Base-by-base conservation (phyloP, 169 alveolate species). In the Sarcocystis neurona region DNA sequence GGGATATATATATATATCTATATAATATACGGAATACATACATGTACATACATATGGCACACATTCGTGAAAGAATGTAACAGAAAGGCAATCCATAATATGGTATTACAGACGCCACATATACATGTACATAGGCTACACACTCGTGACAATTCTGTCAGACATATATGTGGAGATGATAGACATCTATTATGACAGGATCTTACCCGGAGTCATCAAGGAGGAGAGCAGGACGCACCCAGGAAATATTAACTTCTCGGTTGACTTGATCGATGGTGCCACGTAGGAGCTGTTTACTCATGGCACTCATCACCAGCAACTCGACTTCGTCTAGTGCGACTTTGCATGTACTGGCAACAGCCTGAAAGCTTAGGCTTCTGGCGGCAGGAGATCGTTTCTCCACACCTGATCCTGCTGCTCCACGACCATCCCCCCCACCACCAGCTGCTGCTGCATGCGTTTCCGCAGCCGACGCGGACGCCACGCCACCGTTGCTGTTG, bases 181-280 rank as follows among this genome's bases (percentile, higher is more conserved):
- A 0, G 4, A 27, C 60, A 41, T 12, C 41, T 46, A 2, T 32
- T 78, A 1, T 0, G 53, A 41, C 41, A 43, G 12, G 18, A 47
- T 43, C 79, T 30, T 32, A 84, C 89, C 89, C 70, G 34, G 34
- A 23, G 2, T 60, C 89, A n/a, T 84, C 89, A 12, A 50, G 43
- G 18, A 84, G 89, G 12, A 84, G 89, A 3, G 60, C 78, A 23
- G 89, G 89, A 30, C 79, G 53, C 30, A 84, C 89, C 89, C 89
- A 84, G 47, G 68, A 6, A 47, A 84, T 23, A 18, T 32, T 23
- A 3, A 84, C 68, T 10, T 47, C 37, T 34, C 70, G 39, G 12
- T 43, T n/a, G 18, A 84, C 53, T 39, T 63, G 80, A 46, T 84
- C 53, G 72, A 84, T 84, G 39, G 32, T 84, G 2, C 89, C 89